Percentiles rank a stretch among this genome's conserved stretches.
Conservation (phyloP, 2,329 filamentous ascomycete genomes). For the Ophiostoma angusticollis region DNA sequence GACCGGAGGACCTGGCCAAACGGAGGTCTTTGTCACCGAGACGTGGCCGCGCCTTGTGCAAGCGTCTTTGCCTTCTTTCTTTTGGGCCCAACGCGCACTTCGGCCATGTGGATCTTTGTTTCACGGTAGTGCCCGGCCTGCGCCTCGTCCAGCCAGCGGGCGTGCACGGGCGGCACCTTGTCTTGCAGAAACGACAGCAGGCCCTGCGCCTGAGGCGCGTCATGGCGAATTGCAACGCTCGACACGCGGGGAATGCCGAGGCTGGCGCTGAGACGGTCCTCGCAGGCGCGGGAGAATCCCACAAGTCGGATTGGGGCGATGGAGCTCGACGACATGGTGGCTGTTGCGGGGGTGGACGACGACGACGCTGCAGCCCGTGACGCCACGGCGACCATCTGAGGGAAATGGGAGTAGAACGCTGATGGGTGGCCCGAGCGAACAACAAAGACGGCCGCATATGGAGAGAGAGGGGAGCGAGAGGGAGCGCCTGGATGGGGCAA, state of each 20-base stretch:
- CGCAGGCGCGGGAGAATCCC: slow-evolving; percentile 47
- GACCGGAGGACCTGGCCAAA: too few relatives aligned
- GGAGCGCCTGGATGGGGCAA: not conserved
- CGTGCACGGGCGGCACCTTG: slow-evolving; percentile 37
- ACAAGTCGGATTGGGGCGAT: slow-evolving; percentile 43
- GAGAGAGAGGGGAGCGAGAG: not conserved
- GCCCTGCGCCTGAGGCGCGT: slow-evolving; percentile 42
- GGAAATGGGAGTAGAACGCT: slow-evolving; percentile 46
- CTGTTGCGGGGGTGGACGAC: not conserved
- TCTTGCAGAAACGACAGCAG: slow-evolving; percentile 43
- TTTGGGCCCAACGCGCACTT: slow-evolving; percentile 27
- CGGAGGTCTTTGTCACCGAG: too few relatives aligned
- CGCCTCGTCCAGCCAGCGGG: slow-evolving; percentile 43
- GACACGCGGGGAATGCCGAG: slow-evolving; percentile 53
- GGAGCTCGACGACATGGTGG: slow-evolving; percentile 16
- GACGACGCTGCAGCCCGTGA: slow-evolving; percentile 19
- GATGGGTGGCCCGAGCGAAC: slow-evolving; percentile 43
- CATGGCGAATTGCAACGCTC: slow-evolving; percentile 44
- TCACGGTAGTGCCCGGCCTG: slow-evolving; percentile 26
- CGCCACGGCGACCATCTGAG: slow-evolving; percentile 32
- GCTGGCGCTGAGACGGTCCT: slow-evolving; percentile 40
- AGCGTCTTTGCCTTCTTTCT: too few relatives aligned
- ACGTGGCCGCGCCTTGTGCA: too few relatives aligned
- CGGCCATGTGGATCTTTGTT: slow-evolving; percentile 34
- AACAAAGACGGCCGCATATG: slow-evolving; percentile 44